Percentiles rank a stretch among this genome's conserved stretches.
Conservation (phyloP, 139 green algal genomes). For the Chlorella sp. region DNA sequence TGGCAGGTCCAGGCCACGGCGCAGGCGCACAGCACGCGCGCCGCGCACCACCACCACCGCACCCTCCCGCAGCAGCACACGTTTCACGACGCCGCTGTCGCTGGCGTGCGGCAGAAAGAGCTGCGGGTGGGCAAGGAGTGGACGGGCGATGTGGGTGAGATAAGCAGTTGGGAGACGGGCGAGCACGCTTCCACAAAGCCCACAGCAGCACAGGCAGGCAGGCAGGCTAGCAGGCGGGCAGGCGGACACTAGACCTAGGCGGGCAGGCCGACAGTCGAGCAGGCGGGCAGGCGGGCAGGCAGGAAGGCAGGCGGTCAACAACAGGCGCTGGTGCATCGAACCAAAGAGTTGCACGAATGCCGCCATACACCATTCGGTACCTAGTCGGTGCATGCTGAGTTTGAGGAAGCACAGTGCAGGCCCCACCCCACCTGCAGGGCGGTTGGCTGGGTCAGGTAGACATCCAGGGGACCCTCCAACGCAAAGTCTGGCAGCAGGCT, state of each 20-base stretch:
- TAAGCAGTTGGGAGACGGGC: too few species aligned
- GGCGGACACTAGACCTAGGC: too few species aligned
- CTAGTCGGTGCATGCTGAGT: neutral
- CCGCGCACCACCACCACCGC: conserved; percentile 31
- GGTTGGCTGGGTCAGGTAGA: conserved; percentile 26
- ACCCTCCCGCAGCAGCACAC: conserved; percentile 39
- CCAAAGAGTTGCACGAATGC: too few species aligned
- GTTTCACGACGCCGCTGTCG: conserved; percentile 16
- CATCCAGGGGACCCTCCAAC: conserved; percentile 44
- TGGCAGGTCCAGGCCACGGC: conserved; percentile 17
- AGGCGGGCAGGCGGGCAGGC: too few species aligned
- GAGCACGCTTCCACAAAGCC: too few species aligned
- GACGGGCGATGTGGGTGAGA: too few species aligned
- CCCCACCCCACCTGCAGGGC: conserved; percentile 27
- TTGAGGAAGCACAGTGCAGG: too few species aligned
- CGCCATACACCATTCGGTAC: too few species aligned
- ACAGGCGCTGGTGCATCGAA: neutral
- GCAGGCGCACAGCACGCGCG: conserved; percentile 18
- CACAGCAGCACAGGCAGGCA: too few species aligned
- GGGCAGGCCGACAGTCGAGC: too few species aligned
- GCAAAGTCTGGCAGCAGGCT: conserved; percentile 42
- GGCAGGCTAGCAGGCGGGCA: neutral
- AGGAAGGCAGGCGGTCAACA: neutral
- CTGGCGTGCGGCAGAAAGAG: conserved; percentile 45
- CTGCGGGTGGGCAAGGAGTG: neutral